Percentiles rank a stretch among this genome's conserved stretches.
phyloP scores from a whole-genome alignment of 148 eudicot species.

The Amaranthus cruentus region DNA sequence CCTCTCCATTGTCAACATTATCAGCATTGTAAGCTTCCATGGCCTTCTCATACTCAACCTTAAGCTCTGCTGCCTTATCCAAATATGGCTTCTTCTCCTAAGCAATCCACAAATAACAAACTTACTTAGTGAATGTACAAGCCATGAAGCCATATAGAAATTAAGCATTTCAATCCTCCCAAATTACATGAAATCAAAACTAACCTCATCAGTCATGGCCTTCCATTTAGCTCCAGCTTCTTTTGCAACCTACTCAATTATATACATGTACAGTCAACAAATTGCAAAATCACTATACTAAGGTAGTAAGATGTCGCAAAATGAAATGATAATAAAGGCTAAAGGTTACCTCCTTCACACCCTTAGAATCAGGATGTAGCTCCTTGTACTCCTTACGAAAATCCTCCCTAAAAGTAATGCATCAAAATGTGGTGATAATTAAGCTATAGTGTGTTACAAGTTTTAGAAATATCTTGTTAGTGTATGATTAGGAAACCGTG shows the following conservation, averaged over 20 bases:
- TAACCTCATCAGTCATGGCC: constrained; percentile 74
- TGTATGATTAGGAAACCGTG: no score
- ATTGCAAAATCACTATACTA: background rate
- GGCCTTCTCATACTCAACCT: constrained; percentile 60
- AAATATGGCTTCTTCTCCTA: constrained; percentile 72
- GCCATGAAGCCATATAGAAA: background rate
- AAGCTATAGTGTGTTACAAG: background rate
- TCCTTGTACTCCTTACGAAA: constrained; percentile 74
- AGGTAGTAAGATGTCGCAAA: no score
- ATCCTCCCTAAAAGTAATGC: constrained; percentile 49
- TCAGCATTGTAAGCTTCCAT: constrained; percentile 39
- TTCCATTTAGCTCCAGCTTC: constrained; percentile 92
- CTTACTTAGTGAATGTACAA: background rate
- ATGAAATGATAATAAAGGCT: background rate
- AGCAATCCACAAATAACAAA: background rate
- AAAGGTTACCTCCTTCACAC: constrained; percentile 42
- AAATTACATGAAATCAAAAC: background rate
- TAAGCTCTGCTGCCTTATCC: constrained; percentile 74
- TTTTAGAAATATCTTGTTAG: background rate
- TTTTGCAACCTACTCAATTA: constrained; percentile 53
- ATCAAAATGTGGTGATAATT: background rate
- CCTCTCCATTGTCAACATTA: constrained; percentile 28
- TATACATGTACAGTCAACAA: background rate
- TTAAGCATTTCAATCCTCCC: background rate
- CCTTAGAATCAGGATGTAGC: constrained; percentile 68